Percentiles rank a stretch among this genome's conserved stretches.
phyloP scores from a whole-genome alignment of 2,329 filamentous ascomycete genomes.

The Xylaria sp. region DNA sequence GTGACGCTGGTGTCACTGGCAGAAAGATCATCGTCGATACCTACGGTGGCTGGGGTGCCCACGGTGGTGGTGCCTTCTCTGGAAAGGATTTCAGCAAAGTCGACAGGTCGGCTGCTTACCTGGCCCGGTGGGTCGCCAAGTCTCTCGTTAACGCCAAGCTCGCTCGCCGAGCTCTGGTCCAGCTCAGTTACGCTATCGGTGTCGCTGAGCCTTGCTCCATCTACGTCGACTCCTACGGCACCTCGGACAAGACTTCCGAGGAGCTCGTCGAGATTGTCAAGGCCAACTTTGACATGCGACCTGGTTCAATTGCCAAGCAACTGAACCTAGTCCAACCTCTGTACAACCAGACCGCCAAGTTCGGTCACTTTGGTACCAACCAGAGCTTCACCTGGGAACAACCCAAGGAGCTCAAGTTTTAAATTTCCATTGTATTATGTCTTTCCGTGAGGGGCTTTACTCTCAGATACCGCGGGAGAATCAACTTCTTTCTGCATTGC shows the following conservation, averaged over 20 bases:
- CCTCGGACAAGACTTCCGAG: conserved; percentile 86
- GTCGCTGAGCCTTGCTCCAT: conserved; percentile 97
- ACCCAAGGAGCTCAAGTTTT: conserved; percentile 93
- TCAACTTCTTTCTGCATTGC: conserved; percentile 56
- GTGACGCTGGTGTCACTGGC: conserved; percentile 97
- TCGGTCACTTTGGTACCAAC: conserved; percentile 98
- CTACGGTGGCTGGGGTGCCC: conserved; percentile 99
- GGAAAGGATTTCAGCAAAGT: conserved; percentile 99
- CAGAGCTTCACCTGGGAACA: conserved; percentile 98
- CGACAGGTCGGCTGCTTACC: conserved; percentile 96
- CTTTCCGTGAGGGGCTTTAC: conserved; percentile 47
- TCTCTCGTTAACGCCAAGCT: conserved; percentile 91
- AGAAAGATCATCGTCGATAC: conserved; percentile 99
- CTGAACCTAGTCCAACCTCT: conserved; percentile 95
- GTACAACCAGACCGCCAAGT: conserved; percentile 99
- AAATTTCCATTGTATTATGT: conserved; percentile 58
- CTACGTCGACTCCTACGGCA: conserved; percentile 98
- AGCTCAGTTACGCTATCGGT: conserved; percentile 99
- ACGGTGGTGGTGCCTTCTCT: conserved; percentile 99
- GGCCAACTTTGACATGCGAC: conserved; percentile 96
- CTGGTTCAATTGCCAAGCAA: conserved; percentile 98
- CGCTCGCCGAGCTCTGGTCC: conserved; percentile 91
- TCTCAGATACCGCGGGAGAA: conserved; percentile 51
- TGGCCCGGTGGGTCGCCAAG: conserved; percentile 99
- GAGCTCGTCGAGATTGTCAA: conserved; percentile 96